Base-by-base conservation (phyloP, 306 rosid genomes). In the Boehmeria nivea region DNA sequence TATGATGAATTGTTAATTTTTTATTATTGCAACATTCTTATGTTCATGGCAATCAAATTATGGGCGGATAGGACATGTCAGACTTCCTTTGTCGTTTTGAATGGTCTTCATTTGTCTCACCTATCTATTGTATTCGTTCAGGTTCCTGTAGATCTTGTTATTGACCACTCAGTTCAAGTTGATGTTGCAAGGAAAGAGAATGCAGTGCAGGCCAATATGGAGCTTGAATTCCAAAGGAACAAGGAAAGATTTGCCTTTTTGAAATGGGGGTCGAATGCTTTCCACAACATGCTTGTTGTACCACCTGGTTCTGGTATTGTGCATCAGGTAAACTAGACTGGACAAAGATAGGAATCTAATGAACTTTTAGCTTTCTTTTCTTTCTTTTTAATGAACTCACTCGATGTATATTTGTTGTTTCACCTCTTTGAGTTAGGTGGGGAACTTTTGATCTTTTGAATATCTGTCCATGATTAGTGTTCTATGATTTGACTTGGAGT, bases 281-380 rank as follows among this genome's bases (percentile, higher is more conserved):
- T 89, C 83, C 80, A 19, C 7, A 89, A 81, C 73, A 76, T 89
- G 97, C 95, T 89, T 37, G 94, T 89, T 66, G 88, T 89, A 69
- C 97, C 97, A 60, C 97, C 95, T 63, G 94, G 95, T 48, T 89
- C 94, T 72, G 90, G 95, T 64, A 89, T 89, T 34, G 90, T 89
- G 40, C 97, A 89, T 56, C 97, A 89, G 84, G 97, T 81, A 81
- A 73, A 60, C 54, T 28, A 69, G 55, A 71, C 66, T 53, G 50
- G 70, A 64, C 64, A 53, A 40, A 34, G 55, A 20, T 40, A 51
- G 31, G 31, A 25, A 49, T 46, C 50, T 63, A 40, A 47, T 26
- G 54, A 21, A 49, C 34, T n/a, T n/a, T 53, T 13, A 6, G 8
- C 54, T 10, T 55, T 24, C 60, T 33, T 19, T 24, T 28, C 11